Evolutionary conservation across 1,284 basidiomycete genomes (phyloP).

Genomic region (Ceratobasidium sp.): DNA sequence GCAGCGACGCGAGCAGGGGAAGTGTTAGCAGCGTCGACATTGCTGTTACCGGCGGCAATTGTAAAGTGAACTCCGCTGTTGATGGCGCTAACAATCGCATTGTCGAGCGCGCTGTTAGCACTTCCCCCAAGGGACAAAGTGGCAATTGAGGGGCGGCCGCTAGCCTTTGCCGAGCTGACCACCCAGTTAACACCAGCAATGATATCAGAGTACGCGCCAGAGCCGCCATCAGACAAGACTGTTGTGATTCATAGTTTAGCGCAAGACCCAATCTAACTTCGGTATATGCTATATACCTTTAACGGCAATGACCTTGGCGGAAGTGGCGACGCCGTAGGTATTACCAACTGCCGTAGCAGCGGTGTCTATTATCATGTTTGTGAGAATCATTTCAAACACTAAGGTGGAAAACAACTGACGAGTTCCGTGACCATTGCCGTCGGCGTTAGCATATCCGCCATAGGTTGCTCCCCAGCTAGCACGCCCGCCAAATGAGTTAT

Average conservation of each 20-base stretch:
- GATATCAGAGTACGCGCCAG: slow-evolving; percentile 95
- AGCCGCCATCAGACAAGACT: slow-evolving; percentile 92
- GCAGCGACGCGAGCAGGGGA: slow-evolving; percentile 71
- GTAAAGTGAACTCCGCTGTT: slow-evolving; percentile 90
- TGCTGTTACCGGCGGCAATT: slow-evolving; percentile 87
- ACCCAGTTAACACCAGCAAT: slow-evolving; percentile 88
- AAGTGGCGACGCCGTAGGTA: slow-evolving; percentile 38
- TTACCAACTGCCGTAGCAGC: slow-evolving; percentile 40
- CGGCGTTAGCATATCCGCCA: slow-evolving; percentile 18
- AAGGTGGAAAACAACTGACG: neutral
- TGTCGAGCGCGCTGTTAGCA: slow-evolving; percentile 46
- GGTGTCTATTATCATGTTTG: neutral
- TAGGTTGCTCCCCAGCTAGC: slow-evolving; percentile 29
- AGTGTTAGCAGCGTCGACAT: slow-evolving; percentile 62
- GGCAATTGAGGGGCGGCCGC: slow-evolving; percentile 42
- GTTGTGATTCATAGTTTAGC: neutral
- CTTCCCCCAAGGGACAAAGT: slow-evolving; percentile 47
- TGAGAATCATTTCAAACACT: neutral
- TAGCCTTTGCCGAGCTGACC: slow-evolving; percentile 63
- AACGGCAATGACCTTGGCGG: slow-evolving; percentile 38
- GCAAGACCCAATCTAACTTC: neutral
- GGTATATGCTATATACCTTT: slow-evolving; percentile 5
- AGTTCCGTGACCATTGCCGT: slow-evolving; percentile 42
- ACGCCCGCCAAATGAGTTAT: slow-evolving; percentile 31
- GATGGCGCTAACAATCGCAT: slow-evolving; percentile 67